Evolutionary conservation across 306 rosid species (phyloP).

Genomic region (Myrica gale): DNA sequence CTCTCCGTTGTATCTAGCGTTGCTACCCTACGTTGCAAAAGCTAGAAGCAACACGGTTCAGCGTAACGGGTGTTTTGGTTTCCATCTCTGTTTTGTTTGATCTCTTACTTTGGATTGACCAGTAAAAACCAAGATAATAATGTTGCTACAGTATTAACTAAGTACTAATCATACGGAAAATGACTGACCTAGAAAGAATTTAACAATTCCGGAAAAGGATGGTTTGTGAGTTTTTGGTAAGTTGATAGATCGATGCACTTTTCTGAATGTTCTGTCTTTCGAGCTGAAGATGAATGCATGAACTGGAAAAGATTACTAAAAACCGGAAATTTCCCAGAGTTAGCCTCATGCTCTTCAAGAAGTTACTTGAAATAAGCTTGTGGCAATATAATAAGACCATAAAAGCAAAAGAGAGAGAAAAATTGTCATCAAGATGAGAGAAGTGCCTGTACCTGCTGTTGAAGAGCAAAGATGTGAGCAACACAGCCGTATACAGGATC

Average conservation of each 20-base stretch:
- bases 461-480: conserved; percentile 84
- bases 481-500: conserved; percentile 96
- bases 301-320: neutral
- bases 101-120: neutral
- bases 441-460: conserved; percentile 70
- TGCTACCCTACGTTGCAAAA: neutral
- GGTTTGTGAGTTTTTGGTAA: neutral
- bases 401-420: conserved; percentile 25
- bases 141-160: neutral
- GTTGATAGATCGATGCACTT: neutral
- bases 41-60: neutral
- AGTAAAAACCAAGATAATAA: neutral
- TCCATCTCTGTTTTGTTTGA: neutral
- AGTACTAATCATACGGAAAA: neutral
- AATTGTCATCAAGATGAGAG: neutral
- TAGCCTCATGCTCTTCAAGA: no score
- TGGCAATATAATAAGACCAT: conserved; percentile 7
- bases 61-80: no score
- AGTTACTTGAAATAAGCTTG: conserved; percentile 16
- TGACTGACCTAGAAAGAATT: neutral
- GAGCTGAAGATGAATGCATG: neutral
- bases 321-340: neutral
- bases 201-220: neutral
- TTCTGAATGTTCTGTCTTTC: neutral
- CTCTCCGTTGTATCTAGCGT: neutral